These are phyloP conservation scores for Stephania yunnanensis DNA, from an alignment of 164 flowering plant species.

Conservation along the genomic window DNA sequence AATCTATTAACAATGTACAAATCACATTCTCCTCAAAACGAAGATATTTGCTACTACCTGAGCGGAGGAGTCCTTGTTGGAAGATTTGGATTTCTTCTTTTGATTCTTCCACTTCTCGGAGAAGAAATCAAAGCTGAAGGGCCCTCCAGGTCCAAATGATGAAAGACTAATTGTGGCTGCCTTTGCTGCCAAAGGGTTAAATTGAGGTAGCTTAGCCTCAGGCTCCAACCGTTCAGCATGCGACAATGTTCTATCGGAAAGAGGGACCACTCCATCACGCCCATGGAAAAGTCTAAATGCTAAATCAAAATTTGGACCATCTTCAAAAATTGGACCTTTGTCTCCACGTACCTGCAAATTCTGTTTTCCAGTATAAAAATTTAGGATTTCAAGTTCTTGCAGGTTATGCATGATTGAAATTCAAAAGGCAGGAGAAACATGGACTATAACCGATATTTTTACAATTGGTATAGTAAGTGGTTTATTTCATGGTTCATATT, in stretches of 20 bases:
- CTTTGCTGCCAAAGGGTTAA: slow-evolving; percentile 91
- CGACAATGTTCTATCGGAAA: slow-evolving; percentile 48
- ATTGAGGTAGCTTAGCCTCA: slow-evolving; percentile 39
- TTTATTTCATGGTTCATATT: neutral
- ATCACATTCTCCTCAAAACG: neutral
- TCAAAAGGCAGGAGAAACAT: too few relatives aligned
- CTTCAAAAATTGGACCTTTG: slow-evolving; percentile 18
- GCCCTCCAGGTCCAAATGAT: slow-evolving; percentile 64
- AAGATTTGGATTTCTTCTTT: slow-evolving; percentile 42
- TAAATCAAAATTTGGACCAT: slow-evolving; percentile 43
- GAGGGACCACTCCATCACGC: slow-evolving; percentile 92
- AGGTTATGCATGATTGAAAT: too few relatives aligned
- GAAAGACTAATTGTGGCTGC: slow-evolving; percentile 97
- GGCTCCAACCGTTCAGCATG: slow-evolving; percentile 31
- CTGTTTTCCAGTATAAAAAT: too few relatives aligned
- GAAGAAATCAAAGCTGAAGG: slow-evolving; percentile 38
- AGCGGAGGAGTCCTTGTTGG: slow-evolving; percentile 45
- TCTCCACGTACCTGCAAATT: slow-evolving; percentile 8
- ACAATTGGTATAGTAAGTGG: too few relatives aligned
- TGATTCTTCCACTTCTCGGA: slow-evolving; percentile 45
- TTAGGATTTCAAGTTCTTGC: too few relatives aligned
- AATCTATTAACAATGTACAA: neutral
- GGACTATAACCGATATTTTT: too few relatives aligned
- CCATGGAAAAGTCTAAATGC: slow-evolving; percentile 97
- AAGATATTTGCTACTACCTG: slow-evolving; percentile 30